Base-by-base conservation (phyloP, 306 rosid species). In the Acacia acuminata region DNA sequence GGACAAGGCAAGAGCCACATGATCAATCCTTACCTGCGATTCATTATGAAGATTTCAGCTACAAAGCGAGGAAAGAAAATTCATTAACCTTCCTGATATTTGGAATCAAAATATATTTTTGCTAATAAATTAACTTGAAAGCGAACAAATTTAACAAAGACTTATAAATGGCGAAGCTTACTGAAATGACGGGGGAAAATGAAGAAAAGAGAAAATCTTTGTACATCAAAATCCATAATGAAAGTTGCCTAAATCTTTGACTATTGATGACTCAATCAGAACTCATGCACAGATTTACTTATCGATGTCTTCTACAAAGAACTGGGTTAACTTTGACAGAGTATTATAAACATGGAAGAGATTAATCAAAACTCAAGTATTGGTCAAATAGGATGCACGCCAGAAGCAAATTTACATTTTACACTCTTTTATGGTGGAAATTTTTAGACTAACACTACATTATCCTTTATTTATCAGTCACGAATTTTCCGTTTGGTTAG, bases 1-100 rank as follows among this genome's bases (percentile, higher is more conserved):
- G 75, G 99, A 90, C 90, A 94, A 88, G 56, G 96, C 96, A 79
- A 84, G 75, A 56, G 90, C 97, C 99, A 96, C 94, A 66, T 94
- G 94, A 84, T 94, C 93, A 72, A 91, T 84, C 86, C 90, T 90
- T 79, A 93, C 98, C 99, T 93, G 86, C 84, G 92, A 85, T 76
- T 68, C 77, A 81, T 19, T 64, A 75, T 48, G 66, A 79, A 67
- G 24, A 78, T 47, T 30, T 84, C 69, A 68, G 50, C 30, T 19
- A 51, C 56, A 56, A 60, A 17, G 50, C 45, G 20, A 74, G 51
- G 65, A 48, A 38, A 65, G 45, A 5, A 70, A 79, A 36, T 80
- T 47, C 53, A 25, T 16, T 47, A 65, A 34, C 8, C 25, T 14
- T 17, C 65, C 24, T 10, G 53, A 44, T 30, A 65, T 73, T 10